Evolutionary conservation across 768 basidiomycete species (phyloP).

Genomic region (Agaricus subrufescens): DNA sequence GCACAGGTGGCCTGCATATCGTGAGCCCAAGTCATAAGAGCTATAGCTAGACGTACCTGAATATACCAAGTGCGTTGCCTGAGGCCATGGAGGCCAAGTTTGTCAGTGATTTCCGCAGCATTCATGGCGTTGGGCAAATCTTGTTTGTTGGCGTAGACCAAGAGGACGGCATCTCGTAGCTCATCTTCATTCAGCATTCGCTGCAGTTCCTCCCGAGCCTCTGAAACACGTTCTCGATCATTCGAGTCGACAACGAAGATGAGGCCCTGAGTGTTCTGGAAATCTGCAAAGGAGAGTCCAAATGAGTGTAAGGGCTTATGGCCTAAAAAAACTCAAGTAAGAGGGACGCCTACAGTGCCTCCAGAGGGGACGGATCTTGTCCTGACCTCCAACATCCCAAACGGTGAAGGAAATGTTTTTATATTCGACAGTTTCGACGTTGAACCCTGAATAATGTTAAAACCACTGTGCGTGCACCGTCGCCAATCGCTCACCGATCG

Average conservation of each 20-base stretch:
- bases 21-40: constrained; percentile 9
- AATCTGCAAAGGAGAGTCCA: constrained; percentile 54
- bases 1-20: constrained; percentile 85
- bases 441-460: constrained; percentile 72
- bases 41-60: constrained; percentile 51
- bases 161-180: constrained; percentile 94
- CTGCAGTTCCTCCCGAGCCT: constrained; percentile 98
- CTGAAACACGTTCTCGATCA: constrained; percentile 98
- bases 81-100: constrained; percentile 96
- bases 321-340: constrained; percentile 11
- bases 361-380: constrained; percentile 99
- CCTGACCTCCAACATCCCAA: constrained; percentile 99
- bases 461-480: constrained; percentile 12
- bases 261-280: constrained; percentile 99
- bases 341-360: constrained; percentile 84
- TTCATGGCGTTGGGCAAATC: constrained; percentile 99
- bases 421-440: constrained; percentile 99
- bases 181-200: constrained; percentile 99
- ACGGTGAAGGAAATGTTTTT: constrained; percentile 99
- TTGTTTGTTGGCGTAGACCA: constrained; percentile 99
- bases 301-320: constrained; percentile 6
- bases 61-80: constrained; percentile 99
- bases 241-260: constrained; percentile 99
- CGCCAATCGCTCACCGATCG: constrained; percentile 73
- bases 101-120: constrained; percentile 98